Evolutionary conservation across 768 basidiomycete species (phyloP).

Genomic region (Megacollybia marginata): DNA sequence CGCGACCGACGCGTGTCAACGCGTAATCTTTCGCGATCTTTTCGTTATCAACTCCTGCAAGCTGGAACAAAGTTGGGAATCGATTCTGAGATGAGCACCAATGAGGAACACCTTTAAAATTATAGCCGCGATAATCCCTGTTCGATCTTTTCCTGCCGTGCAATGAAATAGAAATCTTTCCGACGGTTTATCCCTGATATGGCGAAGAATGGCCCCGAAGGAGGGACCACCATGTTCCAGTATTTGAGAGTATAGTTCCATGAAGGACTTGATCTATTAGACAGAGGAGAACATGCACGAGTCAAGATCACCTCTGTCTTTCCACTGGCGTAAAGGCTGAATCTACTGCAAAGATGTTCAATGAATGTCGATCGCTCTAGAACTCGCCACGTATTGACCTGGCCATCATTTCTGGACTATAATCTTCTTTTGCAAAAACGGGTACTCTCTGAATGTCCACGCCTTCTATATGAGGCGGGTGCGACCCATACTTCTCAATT

Average conservation of each 20-base stretch:
- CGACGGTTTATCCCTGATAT: constrained; percentile 63
- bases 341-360: constrained; percentile 36
- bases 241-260: constrained; percentile 77
- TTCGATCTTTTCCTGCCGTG: constrained; percentile 82
- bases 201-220: constrained; percentile 65
- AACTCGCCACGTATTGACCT: constrained; percentile 52
- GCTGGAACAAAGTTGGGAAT: constrained; percentile 29
- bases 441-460: constrained; percentile 55
- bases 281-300: not conserved
- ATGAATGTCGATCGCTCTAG: not conserved
- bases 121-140: constrained; percentile 69
- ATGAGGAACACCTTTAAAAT: constrained; percentile 49
- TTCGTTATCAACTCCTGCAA: constrained; percentile 64
- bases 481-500: constrained; percentile 64
- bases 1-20: constrained; percentile 71
- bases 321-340: constrained; percentile 70
- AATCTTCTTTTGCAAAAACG: constrained; percentile 67
- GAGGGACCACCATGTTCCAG: constrained; percentile 63
- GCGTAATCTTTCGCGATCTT: constrained; percentile 68
- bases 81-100: not conserved
- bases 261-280: constrained; percentile 50
- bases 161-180: constrained; percentile 70
- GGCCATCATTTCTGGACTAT: constrained; percentile 79
- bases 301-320: constrained; percentile 56
- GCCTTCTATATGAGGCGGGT: constrained; percentile 56